Percentiles rank a stretch among this genome's conserved stretches.
These are phyloP conservation scores for Hypoxylon sp. DNA, from an alignment of 2,329 filamentous ascomycete species.

Conservation along the genomic window DNA sequence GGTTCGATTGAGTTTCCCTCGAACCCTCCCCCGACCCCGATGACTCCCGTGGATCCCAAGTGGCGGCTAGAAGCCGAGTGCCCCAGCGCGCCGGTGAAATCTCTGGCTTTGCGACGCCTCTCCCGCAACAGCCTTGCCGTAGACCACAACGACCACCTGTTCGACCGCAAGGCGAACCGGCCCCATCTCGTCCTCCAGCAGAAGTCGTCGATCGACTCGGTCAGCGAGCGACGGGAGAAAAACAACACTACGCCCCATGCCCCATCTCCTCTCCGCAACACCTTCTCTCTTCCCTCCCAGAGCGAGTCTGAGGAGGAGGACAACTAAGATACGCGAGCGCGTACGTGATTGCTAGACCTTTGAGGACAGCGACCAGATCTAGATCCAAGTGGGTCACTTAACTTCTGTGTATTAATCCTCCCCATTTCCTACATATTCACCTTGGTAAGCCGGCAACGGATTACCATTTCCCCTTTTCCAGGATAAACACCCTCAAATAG, in stretches of 20 bases:
- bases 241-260: constrained; percentile 1
- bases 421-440: not conserved
- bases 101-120: not conserved
- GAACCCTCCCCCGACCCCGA: too few relatives aligned
- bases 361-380: too few relatives aligned
- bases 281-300: constrained; percentile 15
- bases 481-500: not conserved
- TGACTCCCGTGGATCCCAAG: too few relatives aligned
- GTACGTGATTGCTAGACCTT: too few relatives aligned
- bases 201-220: constrained; percentile 5
- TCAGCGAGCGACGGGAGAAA: constrained; percentile 8
- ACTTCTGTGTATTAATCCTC: not conserved
- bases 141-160: constrained; percentile 12
- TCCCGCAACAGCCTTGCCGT: not conserved
- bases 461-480: not conserved
- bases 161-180: constrained; percentile 24
- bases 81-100: constrained; percentile 17
- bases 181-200: not conserved
- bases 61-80: not conserved
- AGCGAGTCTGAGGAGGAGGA: not conserved
- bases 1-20: too few relatives aligned
- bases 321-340: not conserved
- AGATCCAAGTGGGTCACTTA: too few relatives aligned
- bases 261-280: constrained; percentile 27
- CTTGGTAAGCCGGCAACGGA: not conserved